These are phyloP conservation scores for Agmasoma carcini DNA, from an alignment of 371 early-diverging fungal species.

Conservation along the genomic window DNA sequence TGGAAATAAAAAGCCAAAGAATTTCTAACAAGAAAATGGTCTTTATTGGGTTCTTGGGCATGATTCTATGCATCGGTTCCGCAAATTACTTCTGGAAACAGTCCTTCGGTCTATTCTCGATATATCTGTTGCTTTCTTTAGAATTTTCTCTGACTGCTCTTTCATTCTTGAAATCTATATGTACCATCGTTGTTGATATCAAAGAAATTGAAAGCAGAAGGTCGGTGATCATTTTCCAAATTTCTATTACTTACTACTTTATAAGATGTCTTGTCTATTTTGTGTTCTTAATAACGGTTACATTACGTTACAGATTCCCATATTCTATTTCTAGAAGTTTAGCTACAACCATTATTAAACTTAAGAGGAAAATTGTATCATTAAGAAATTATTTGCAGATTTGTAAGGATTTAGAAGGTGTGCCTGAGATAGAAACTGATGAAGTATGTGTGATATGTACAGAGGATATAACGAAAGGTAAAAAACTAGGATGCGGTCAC, in stretches of 20 bases:
- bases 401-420: conserved; percentile 30
- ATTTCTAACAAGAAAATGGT: conserved; percentile 3
- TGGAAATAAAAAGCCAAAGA: conserved; percentile 25
- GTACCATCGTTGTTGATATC: not conserved
- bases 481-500: conserved; percentile 83
- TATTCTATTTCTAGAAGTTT: conserved; percentile 38
- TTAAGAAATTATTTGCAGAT: conserved; percentile 31
- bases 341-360: conserved; percentile 22
- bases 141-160: conserved; percentile 40
- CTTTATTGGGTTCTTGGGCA: not conserved
- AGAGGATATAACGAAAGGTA: conserved; percentile 54
- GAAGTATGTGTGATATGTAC: conserved; percentile 49
- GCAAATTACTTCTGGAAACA: not conserved
- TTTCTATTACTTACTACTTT: conserved; percentile 14
- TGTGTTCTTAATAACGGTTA: conserved; percentile 38
- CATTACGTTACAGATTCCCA: conserved; percentile 41
- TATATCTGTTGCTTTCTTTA: conserved; percentile 44
- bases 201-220: not conserved
- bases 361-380: conserved; percentile 24
- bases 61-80: not conserved
- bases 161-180: conserved; percentile 25
- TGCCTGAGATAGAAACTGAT: conserved; percentile 27
- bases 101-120: not conserved
- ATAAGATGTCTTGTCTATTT: conserved; percentile 26
- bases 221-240: not conserved